Conservation (phyloP, 805 yeast genomes). For the Starmerella etchellsii region DNA sequence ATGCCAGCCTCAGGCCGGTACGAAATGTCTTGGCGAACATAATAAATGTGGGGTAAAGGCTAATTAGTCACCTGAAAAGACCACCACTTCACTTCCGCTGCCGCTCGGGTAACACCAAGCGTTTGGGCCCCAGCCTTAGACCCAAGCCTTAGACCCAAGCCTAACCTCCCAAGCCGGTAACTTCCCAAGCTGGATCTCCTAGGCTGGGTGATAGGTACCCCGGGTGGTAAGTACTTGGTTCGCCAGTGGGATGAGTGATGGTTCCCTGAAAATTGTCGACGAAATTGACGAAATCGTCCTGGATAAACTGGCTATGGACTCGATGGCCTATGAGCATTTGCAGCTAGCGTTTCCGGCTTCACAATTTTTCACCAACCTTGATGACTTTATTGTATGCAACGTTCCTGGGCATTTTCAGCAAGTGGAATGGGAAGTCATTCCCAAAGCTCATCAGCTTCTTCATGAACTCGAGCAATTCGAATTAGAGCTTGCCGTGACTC, state of each 20-base stretch:
- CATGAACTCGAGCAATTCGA: not conserved
- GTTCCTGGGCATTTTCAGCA: slow-evolving; percentile 11
- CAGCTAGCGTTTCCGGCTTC: not conserved
- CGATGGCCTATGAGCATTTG: slow-evolving; percentile 2
- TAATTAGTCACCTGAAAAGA: too few relatives aligned
- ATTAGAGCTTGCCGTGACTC: slow-evolving; percentile 26
- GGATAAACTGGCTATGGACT: slow-evolving; percentile 15
- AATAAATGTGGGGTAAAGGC: not conserved
- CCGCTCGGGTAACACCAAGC: too few relatives aligned
- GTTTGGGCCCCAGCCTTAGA: too few relatives aligned
- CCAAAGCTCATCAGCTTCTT: slow-evolving; percentile 2
- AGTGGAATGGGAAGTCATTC: slow-evolving; percentile 1
- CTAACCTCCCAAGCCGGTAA: too few relatives aligned
- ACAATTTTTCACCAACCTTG: slow-evolving; percentile 2
- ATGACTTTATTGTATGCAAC: slow-evolving; percentile 10
- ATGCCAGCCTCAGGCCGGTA: slow-evolving; percentile 32
- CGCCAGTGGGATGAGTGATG: too few relatives aligned
- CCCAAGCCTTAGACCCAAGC: too few relatives aligned
- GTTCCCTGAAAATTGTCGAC: too few relatives aligned
- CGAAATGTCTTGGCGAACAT: too few relatives aligned
- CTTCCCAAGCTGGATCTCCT: too few relatives aligned
- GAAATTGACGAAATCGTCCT: slow-evolving; percentile 6
- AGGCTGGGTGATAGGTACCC: too few relatives aligned
- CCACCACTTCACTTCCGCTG: too few relatives aligned
- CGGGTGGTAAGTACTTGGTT: too few relatives aligned